These are phyloP conservation scores for Phyllostachys edulis DNA, from an alignment of 176 grass and related monocot genomes.

Conservation along the genomic window DNA sequence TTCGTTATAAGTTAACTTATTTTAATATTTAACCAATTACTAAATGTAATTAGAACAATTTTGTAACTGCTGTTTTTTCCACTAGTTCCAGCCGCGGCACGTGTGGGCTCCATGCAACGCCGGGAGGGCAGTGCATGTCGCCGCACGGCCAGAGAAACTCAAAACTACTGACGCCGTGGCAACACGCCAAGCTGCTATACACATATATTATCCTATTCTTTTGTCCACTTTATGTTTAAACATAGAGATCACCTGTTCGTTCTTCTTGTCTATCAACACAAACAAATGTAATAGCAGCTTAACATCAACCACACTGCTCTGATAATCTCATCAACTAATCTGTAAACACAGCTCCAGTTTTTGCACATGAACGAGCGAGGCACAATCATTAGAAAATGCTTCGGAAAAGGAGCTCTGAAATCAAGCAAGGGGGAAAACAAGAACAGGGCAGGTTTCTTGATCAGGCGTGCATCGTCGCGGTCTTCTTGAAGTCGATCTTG, in stretches of 20 bases:
- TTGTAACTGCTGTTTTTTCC: too few species aligned
- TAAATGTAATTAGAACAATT: too few species aligned
- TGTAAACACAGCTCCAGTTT: not conserved
- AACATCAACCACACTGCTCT: not conserved
- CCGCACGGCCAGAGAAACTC: not conserved
- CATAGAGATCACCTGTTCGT: not conserved
- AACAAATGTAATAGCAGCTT: not conserved
- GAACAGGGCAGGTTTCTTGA: not conserved
- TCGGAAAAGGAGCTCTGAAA: not conserved
- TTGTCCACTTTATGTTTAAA: not conserved
- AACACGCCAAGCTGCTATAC: not conserved
- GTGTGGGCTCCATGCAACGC: not conserved
- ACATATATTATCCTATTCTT: not conserved
- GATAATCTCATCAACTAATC: not conserved
- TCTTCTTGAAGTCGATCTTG: slow-evolving; percentile 98
- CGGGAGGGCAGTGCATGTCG: not conserved
- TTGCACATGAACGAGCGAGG: slow-evolving; percentile 5
- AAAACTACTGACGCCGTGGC: not conserved
- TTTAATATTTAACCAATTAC: too few species aligned
- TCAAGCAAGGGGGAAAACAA: not conserved
- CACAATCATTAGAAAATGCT: not conserved
- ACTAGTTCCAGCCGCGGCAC: not conserved
- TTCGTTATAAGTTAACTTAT: too few species aligned
- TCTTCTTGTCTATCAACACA: not conserved
- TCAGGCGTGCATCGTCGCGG: slow-evolving; percentile 48